Evolutionary conservation across 495 filamentous ascomycete genomes (phyloP), one percentile per base, ranked within the genome.

Genomic region (Penicillium steckii): DNA sequence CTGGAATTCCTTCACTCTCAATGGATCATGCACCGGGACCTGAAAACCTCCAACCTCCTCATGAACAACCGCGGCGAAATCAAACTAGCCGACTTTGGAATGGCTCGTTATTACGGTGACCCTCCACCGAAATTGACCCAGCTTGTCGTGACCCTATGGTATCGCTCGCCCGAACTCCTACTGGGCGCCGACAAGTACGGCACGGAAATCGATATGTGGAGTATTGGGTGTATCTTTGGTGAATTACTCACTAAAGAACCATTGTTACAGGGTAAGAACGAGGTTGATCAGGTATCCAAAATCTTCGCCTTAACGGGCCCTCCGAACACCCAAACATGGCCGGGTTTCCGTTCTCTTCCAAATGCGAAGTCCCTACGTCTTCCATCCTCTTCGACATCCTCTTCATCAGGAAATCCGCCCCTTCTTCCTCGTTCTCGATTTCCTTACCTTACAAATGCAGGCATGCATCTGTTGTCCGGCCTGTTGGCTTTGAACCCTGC

Each of bases 111-210:
- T 75, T 87, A 86, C 53, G 88, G 88, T 26, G 88, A 94, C 60
- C 90, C 90, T 12, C 82, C 86, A 5, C 83, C 85, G 0, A 89
- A 93, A 41, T 78, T 97, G 46, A 97, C 94, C 8, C 88, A 94
- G 67, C 84, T 97, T 17, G 93, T 98, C 53, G 94, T 97, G 17
- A 98, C 94, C 4, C 84, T 98, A 7, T 98, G 94, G 94, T 98
- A 98, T 69, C 87, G 94, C 23, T 80, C 90, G 0, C 94, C 94
- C 0, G 94, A 97, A 66, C 79, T 98, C 15, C 81, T 98, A 4
- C 80, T 98, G 9, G 94, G 94, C 22, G 80, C 89, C 1, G 79
- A 82, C 30, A 80, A 78, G 18, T 98, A 98, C 75, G 86, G 81
- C 42, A 64, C 74, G 1, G 84, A 87, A 55, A 78, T 98, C 51